Base-by-base conservation (phyloP, 257 asterid genomes). In the Nicotiana sylvestris region DNA sequence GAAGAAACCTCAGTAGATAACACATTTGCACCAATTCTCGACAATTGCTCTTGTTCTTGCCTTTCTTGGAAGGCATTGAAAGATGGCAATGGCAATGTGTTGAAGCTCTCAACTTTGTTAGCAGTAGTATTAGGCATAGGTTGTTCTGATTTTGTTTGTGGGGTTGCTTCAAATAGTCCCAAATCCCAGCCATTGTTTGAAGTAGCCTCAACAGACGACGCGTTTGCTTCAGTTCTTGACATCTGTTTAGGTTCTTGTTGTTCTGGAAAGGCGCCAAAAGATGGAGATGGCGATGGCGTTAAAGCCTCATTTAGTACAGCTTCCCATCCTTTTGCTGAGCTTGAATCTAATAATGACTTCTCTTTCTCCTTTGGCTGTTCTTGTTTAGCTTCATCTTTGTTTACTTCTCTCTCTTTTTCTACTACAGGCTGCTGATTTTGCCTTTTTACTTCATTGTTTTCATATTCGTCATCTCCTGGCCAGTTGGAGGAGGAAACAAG, bases 401-500 rank as follows among this genome's bases (percentile, higher is more conserved):
- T 43, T 5, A 12, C 12, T 43, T 39, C 35, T 72, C 3, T 72
- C 3, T 16, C 43, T 74, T 74, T 49, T 12, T 7, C 79, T 3
- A 2, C 62, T 13, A 60, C 56, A 60, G 83, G 51, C 17, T 37
- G 37, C 46, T 57, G 37, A 25, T 56, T 72, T 25, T 69, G 77
- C 30, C 25, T 18, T 16, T 69, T 27, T 16, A 43, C 16, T 25
- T 81, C 78, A 1, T 35, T 16, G 66, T 30, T 9, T 9, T 58
- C 51, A 9, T 12, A 25, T 83, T 87, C 64, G 29, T 85, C 60
- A 27, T 88, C 8, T 74, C 67, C 37, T 15, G 89, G 80, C 92
- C 94, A 90, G 16, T 86, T 92, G 3, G 83, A 92, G 9, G 92
- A 64, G 12, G 95, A 89, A 66, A 93, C 76, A 2, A 93, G 87